Evolutionary conservation across 2,329 filamentous ascomycete genomes (phyloP).

Genomic region (Trichoderma atroviride): DNA sequence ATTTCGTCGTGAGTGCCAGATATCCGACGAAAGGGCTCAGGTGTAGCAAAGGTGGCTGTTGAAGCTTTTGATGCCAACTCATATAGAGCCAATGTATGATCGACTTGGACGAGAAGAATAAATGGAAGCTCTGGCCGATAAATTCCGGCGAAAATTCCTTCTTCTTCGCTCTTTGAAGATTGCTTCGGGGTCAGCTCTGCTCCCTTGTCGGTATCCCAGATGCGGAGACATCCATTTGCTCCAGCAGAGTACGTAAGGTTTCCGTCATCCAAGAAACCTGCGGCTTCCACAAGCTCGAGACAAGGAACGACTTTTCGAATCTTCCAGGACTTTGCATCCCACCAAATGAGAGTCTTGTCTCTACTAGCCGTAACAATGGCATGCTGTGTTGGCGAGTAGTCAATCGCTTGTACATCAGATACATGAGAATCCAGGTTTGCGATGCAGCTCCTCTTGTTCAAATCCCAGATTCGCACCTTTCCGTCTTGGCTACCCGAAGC

Average conservation of each 20-base stretch:
- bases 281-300: slow-evolving; percentile 81
- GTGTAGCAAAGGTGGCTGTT: slow-evolving; percentile 42
- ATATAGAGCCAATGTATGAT: slow-evolving; percentile 84
- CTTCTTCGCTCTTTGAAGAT: slow-evolving; percentile 58
- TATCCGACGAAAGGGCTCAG: slow-evolving; percentile 70
- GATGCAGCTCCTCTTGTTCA: slow-evolving; percentile 78
- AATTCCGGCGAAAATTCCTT: slow-evolving; percentile 72
- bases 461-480: slow-evolving; percentile 87
- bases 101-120: slow-evolving; percentile 80
- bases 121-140: slow-evolving; percentile 67
- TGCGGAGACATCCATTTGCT: slow-evolving; percentile 75
- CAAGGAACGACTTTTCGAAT: slow-evolving; percentile 77
- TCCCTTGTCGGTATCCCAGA: slow-evolving; percentile 80
- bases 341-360: slow-evolving; percentile 92
- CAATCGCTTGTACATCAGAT: slow-evolving; percentile 85
- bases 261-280: slow-evolving; percentile 75
- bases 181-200: slow-evolving; percentile 80
- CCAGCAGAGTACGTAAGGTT: slow-evolving; percentile 80
- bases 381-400: slow-evolving; percentile 76
- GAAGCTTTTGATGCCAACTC: slow-evolving; percentile 48
- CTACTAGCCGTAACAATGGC: slow-evolving; percentile 80
- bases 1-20: slow-evolving; percentile 98
- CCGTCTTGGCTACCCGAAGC: slow-evolving; percentile 94
- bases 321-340: slow-evolving; percentile 88
- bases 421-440: slow-evolving; percentile 88